Base-by-base conservation (phyloP, 306 rosid genomes). In the Datisca glomerata region DNA sequence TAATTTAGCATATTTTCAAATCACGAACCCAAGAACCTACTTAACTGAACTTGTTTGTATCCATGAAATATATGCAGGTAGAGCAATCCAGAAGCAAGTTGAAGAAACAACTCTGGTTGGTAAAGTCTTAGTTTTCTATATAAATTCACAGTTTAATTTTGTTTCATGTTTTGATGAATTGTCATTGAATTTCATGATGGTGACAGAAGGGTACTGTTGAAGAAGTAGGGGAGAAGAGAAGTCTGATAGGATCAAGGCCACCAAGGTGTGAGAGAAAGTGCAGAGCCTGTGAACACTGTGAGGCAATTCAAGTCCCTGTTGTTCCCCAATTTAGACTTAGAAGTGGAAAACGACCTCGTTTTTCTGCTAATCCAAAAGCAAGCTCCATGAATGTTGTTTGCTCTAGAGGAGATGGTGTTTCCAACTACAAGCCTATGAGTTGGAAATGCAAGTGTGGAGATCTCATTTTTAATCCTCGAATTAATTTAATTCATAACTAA, bases 221-320 rank as follows among this genome's bases (percentile, higher is more conserved):
- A 34, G 24, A 32, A 59, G 55, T 55, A 0, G 71, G 74, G 50
- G 53, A 36, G 16, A 53, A 59, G 43, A 74, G 93, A 49, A 81
- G 69, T 8, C 69, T 21, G 49, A 70, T 87, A 49, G 95, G 95
- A 2, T 89, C 93, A 37, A 84, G 81, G 65, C 95, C 98, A 25
- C 95, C 98, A 38, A 82, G 67, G 45, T 87, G 96, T 43, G 94
- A 76, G 45, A 68, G 75, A 69, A 79, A 81, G 44, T 87, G 96
- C 52, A 65, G 70, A 38, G 61, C 77, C 20, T 87, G 94, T 45
- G 74, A 46, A 4, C 80, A 68, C 29, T 87, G 96, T 49, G 85
- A 76, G 57, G 78, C 78, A 8, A 63, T 74, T 38, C 74, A 70
- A 47, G 68, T 74, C 8, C 78, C 81, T 9, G 16, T 79, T 49